Evolutionary conservation across 192 early-diverging fungal species (phyloP), one percentile per base, ranked within the genome.

Genomic region (Linnemannia zychae): DNA sequence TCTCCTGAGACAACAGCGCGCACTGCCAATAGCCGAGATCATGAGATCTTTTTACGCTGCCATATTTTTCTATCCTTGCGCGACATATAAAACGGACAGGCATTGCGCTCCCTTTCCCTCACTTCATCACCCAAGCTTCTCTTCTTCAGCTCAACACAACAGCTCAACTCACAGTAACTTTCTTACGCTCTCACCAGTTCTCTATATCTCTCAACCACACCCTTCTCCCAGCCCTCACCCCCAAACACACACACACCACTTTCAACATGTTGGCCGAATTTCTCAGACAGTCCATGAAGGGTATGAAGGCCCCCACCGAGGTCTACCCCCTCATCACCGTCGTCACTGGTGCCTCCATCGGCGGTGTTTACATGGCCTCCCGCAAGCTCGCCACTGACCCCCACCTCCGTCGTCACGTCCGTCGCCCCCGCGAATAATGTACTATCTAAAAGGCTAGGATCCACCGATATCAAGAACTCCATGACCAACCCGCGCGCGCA

Each of bases 381-480:
- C 83, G 83, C 74, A 85, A 85, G 70, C 77, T 85, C 24, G 74
- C 31, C 76, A 85, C 83, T 18, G 83, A 85, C 57, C 83, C 83
- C 49, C 77, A 85, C 49, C 83, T 85, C 46, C 83, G 83, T 57
- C 72, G 53, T 31, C 46, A 79, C 18, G 81, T 49, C 57, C 4
- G 68, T 69, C 46, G 46, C 17, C 24, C 78, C 36, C 49, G 47
- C 69, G 33, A 22, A 22, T 34, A 76, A 46, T 73, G 76, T 72
- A 71, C n/a, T 12, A 15, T 5, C 18, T 36, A 53, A n/a, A n/a
- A 53, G 68, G 13, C 34, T 50, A 18, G 24, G 37, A 70, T 70
- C 68, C 68, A 22, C 11, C 48, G 33, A 33, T 33, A 22, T 68
- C 60, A 77, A 70, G 76, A 70, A 77, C 34, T 44, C 34, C 69